Evolutionary conservation across 306 rosid species (phyloP).

Genomic region (Pachyrhizus erosus): DNA sequence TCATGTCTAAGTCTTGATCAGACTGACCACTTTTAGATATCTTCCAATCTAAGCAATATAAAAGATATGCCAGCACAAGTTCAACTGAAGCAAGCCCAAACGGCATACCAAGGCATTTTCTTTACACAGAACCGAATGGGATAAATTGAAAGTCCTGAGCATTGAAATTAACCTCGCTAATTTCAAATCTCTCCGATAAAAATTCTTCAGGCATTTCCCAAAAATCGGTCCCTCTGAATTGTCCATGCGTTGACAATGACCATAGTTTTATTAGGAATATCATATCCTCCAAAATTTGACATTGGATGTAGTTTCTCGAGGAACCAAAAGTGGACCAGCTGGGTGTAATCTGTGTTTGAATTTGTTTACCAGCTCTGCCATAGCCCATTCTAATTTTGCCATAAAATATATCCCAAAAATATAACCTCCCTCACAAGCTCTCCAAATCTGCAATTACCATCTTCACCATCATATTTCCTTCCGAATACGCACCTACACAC

Average conservation of each 20-base stretch:
- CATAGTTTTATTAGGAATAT: conserved; percentile 46
- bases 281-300: conserved; percentile 47
- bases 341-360: conserved; percentile 54
- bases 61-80: conserved; percentile 47
- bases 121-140: conserved; percentile 42
- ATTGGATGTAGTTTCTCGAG: conserved; percentile 44
- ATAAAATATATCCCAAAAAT: no score
- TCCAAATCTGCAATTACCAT: conserved; percentile 4
- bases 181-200: conserved; percentile 44
- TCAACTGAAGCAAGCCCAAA: conserved; percentile 38
- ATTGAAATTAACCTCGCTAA: conserved; percentile 16
- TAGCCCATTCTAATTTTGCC: no score
- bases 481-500: conserved; percentile 39
- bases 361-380: no score
- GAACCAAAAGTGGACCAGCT: conserved; percentile 47
- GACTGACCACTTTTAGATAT: neutral
- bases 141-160: conserved; percentile 31
- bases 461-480: conserved; percentile 33
- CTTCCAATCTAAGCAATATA: conserved; percentile 49
- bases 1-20: conserved; percentile 47
- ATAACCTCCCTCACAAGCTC: neutral
- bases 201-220: conserved; percentile 41
- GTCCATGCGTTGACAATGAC: conserved; percentile 55
- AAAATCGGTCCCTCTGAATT: conserved; percentile 48
- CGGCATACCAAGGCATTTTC: conserved; percentile 36